Evolutionary conservation across 768 basidiomycete genomes (phyloP), one percentile per base, ranked within the genome.

Genomic region (Hygrophoropsis aurantiaca): DNA sequence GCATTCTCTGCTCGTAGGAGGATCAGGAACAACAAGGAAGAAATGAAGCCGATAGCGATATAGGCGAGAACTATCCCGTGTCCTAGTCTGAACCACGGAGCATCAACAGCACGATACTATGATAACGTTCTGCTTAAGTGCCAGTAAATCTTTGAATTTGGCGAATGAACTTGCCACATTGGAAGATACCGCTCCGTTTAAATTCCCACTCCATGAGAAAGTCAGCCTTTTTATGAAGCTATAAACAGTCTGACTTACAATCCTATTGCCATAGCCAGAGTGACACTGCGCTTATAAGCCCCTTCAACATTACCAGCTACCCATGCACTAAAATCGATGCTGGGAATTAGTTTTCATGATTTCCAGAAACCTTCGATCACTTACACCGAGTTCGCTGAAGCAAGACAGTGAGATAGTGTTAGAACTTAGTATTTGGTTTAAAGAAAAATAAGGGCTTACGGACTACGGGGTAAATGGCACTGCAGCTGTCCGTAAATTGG

Each of bases 281-380:
- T 81, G 10, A 84, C 80, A 40, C 80, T 79, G 8, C 87, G 80
- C 62, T 88, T 88, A 60, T 86, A 88, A 3, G 82, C 74, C 0
- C 87, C 85, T 58, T 89, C 87, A 33, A 82, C 74, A 49, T 87
- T 88, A 44, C 82, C 76, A 15, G 82, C 81, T 15, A 85, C 77
- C 85, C 85, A 90, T 24, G 85, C 82, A 4, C 83, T 80, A 38
- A 38, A 47, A 46, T 7, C 52, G 61, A 40, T 10, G 23, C 23
- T 32, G 24, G 35, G 33, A 7, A 13, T 30, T 30, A 30, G 13
- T 7, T 30, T 6, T 30, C n/a, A n/a, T n/a, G 13, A 30, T 30
- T 30, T 30, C 7, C 16, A 33, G 26, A 23, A 23, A 43, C 56
- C 50, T 41, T 52, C 55, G 59, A 20, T 23, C 3, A 60, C 73